Evolutionary conservation across 345 rosid species (phyloP), one percentile per base, ranked within the genome.

Genomic region (Hibiscus mutabilis): DNA sequence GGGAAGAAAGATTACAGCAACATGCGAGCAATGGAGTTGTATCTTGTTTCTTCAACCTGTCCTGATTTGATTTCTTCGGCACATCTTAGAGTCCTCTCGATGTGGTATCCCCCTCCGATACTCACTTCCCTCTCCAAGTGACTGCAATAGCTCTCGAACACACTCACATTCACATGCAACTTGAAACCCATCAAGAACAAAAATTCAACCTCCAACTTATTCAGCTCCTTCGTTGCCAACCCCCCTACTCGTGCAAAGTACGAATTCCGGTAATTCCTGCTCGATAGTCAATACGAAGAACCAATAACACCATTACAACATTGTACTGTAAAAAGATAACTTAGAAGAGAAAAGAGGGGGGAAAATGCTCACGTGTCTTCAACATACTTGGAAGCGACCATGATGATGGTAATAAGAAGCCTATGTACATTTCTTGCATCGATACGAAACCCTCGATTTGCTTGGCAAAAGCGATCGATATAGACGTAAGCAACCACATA

Each of bases 61-160:
- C 75, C 81, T 18, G 96, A 85, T 79, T 89, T 93, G 77, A 93
- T 89, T 73, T 89, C 98, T 60, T 85, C 98, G 0, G 97, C 92
- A 19, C 97, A 91, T 74, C 97, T 74, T 52, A 93, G 75, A 3
- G 97, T 86, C 71, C 76, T 87, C 78, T 93, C 98, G 37, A 93
- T 89, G 16, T 89, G 97, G 73, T 89, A 91, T 2, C 98, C 97
- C 69, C 97, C 96, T 27, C 97, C 97, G 22, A 84, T 77, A 70
- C 97, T 80, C 22, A 93, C 97, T 80, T 91, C 98, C 72, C 98
- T 88, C 66, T 93, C 96, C 55, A 93, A 69, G 72, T 93, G 98
- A 68, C 90, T 76, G 66, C 97, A 91, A 16, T 93, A 93, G 71
- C 98, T 89, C 87, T 93, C 91, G 68, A 91, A 93, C 58, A 93